phyloP scores from a whole-genome alignment of 306 rosid genomes.

The Castanopsis chinensis region DNA sequence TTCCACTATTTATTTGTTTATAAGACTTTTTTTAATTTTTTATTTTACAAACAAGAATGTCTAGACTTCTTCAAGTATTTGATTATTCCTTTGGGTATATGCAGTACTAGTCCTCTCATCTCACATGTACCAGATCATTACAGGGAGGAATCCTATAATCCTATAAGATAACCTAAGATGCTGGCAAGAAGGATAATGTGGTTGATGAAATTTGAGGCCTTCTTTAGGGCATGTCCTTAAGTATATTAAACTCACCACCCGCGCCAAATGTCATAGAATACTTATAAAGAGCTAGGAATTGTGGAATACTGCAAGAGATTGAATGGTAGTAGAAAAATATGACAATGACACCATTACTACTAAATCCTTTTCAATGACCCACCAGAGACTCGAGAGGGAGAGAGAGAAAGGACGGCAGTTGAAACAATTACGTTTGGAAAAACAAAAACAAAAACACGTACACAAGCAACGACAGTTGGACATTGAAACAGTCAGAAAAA shows the following conservation, averaged over 20 bases:
- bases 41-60: no score
- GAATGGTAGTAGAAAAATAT: no score
- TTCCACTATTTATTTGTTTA: no score
- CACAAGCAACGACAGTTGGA: not conserved
- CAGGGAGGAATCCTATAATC: rapidly evolving
- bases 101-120: rapidly evolving
- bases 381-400: not conserved
- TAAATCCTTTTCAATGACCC: not conserved
- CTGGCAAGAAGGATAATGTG: no score
- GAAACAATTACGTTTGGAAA: constrained; percentile 14
- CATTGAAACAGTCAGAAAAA: constrained; percentile 19
- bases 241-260: no score
- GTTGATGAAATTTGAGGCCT: no score
- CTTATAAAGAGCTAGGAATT: no score
- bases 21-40: no score
- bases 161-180: rapidly evolving
- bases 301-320: no score
- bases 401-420: constrained; percentile 27
- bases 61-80: rapidly evolving
- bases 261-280: no score
- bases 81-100: rapidly evolving
- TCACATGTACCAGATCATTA: rapidly evolving
- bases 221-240: no score
- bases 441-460: not conserved
- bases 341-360: no score